Base-by-base conservation (phyloP, 2,329 filamentous ascomycete genomes). In the Fusarium stilboides region DNA sequence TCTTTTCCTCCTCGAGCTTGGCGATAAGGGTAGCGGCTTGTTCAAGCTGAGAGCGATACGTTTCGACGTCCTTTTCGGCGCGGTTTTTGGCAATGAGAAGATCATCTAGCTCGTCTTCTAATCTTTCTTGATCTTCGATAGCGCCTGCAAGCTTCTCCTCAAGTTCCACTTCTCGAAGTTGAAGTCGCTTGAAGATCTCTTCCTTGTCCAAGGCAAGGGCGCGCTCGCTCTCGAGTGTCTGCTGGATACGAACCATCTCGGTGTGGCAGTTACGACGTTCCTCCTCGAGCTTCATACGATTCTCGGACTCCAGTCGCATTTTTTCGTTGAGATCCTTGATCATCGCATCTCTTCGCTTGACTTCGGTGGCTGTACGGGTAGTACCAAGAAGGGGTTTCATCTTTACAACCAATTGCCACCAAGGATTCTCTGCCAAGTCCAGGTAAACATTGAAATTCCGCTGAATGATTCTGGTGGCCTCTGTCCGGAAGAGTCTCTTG, bases 171-270 rank as follows among this genome's bases (percentile, higher is more conserved):
- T 99, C 96, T n/a, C 96, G 92, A 54, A 91, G 84, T 77, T 98
- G 96, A 22, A 99, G 85, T n/a, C 97, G 89, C 77, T 95, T 97
- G 85, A 98, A 99, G 63, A 99, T 99, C 75, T 99, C 96, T 77
- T 99, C 97, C 78, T 99, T 99, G 80, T 99, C 96, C 7, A 99
- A 84, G 1, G 96, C 96, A 42, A 99, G 85, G n/a, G 95, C 93
- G 50, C 96, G 90, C 80, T 99, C 97, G 70, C 94, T 97, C 79
- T 99, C 97, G 3, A 99, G 86, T 0, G 93, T 97, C 74, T 98
- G 94, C 77, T 98, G 94, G 46, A 98, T 93, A 33, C 92, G 90
- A 71, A 94, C 88, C 75, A 98, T 91, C 75, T 99, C 96, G 15
- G 91, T 85, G 72, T 98, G 92, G 3, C 93, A 92, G 65, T 94